phyloP scores from a whole-genome alignment of 768 basidiomycete species.

The Ramaria sp. region DNA sequence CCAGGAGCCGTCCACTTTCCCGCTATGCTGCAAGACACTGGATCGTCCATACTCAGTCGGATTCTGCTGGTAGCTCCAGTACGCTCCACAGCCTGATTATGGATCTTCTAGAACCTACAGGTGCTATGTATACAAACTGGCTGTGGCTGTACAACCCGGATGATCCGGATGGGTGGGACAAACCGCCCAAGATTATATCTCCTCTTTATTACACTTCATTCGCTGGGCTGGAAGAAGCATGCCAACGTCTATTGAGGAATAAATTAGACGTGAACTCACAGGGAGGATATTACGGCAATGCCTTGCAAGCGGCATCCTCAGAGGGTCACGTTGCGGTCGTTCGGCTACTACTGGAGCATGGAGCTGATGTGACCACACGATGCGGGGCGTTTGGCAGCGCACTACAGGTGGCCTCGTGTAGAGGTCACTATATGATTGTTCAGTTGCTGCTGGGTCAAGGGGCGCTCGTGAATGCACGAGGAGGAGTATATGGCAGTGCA shows the following conservation, averaged over 20 bases:
- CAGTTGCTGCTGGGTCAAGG: background rate
- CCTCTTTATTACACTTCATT: too few relatives aligned
- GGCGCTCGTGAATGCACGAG: too few relatives aligned
- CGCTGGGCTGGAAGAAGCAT: background rate
- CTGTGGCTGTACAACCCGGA: too few relatives aligned
- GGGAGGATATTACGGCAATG: background rate
- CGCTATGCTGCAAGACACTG: background rate
- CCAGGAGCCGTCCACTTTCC: background rate
- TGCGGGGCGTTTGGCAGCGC: too few relatives aligned
- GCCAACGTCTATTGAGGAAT: too few relatives aligned
- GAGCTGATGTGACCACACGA: too few relatives aligned
- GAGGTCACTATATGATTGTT: background rate
- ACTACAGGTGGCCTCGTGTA: too few relatives aligned
- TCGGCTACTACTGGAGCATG: background rate
- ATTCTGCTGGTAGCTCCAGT: background rate
- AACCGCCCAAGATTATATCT: too few relatives aligned
- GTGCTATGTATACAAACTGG: too few relatives aligned
- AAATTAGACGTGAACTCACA: too few relatives aligned
- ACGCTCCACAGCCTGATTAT: background rate
- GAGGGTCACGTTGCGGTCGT: background rate
- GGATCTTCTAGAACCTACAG: background rate
- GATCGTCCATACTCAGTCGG: background rate
- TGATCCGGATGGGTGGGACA: too few relatives aligned
- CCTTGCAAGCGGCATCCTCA: background rate
- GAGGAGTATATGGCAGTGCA: background rate